phyloP scores from a whole-genome alignment of 305 asterid genomes.

The Fraxinus xanthoxyloides region DNA sequence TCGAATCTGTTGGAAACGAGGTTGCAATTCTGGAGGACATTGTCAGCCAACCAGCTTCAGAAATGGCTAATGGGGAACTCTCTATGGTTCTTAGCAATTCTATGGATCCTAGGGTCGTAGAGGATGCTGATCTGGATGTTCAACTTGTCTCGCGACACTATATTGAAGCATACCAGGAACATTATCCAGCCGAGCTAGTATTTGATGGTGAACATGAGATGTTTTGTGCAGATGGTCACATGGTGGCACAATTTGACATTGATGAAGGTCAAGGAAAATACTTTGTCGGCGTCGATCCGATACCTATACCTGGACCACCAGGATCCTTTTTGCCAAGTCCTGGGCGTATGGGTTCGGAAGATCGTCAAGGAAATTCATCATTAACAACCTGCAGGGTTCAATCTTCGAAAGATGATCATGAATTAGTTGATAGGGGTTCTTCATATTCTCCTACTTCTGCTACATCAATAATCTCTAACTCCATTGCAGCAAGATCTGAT shows the following conservation, averaged over 20 bases:
- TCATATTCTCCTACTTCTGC: constrained; percentile 74
- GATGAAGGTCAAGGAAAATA: constrained; percentile 56
- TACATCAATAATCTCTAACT: constrained; percentile 52
- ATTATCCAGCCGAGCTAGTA: constrained; percentile 40
- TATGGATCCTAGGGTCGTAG: constrained; percentile 39
- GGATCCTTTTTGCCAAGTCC: constrained; percentile 96
- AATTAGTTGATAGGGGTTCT: constrained; percentile 54
- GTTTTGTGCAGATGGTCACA: constrained; percentile 37
- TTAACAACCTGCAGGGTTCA: constrained; percentile 65
- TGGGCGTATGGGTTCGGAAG: constrained; percentile 74
- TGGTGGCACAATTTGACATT: constrained; percentile 35
- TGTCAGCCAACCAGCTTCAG: constrained; percentile 35
- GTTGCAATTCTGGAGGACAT: constrained; percentile 33
- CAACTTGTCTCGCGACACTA: constrained; percentile 34
- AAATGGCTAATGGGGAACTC: constrained; percentile 32
- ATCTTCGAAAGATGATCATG: constrained; percentile 71
- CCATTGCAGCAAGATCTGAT: constrained; percentile 47
- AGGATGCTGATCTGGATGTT: constrained; percentile 29
- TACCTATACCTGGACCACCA: constrained; percentile 93
- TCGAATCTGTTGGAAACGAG: constrained; percentile 19
- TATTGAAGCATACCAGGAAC: constrained; percentile 30
- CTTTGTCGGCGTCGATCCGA: constrained; percentile 72
- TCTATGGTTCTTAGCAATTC: constrained; percentile 47
- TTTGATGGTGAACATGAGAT: constrained; percentile 45
- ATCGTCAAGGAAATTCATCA: constrained; percentile 73